A percentile compares a stretch with the other conserved stretches of the same genome.
These are phyloP conservation scores for Nosema muscidifuracis DNA, from an alignment of 371 early-diverging fungal genomes.

Conservation along the genomic window DNA sequence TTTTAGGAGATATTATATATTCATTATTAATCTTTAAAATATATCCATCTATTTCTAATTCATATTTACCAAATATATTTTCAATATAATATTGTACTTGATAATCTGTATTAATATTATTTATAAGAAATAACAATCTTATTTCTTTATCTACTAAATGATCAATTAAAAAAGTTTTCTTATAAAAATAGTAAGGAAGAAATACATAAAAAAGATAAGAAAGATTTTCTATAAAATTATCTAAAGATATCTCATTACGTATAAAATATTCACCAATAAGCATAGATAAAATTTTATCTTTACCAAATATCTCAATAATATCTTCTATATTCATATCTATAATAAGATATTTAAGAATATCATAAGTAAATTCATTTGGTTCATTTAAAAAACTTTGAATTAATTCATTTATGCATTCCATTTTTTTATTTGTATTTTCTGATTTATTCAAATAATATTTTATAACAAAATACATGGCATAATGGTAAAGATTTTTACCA, in stretches of 20 bases:
- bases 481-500: neutral
- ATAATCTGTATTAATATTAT: neutral
- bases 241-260: neutral
- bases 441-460: conserved; percentile 7
- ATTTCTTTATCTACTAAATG: too few relatives aligned
- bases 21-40: neutral
- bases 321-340: neutral
- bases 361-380: neutral
- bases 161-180: neutral
- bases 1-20: neutral
- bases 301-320: neutral
- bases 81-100: neutral
- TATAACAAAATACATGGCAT: neutral
- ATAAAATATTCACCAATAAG: neutral
- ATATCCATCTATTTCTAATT: neutral
- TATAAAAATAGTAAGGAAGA: neutral
- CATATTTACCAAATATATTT: neutral
- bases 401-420: neutral
- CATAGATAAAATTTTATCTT: neutral
- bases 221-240: neutral
- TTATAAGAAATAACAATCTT: too few relatives aligned
- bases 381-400: neutral
- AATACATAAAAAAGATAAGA: neutral
- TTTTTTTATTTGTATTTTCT: neutral
- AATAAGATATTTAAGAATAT: neutral